A percentile compares a stretch with the other conserved stretches of the same genome.
These are phyloP conservation scores for Aspergillus tubingensis DNA, from an alignment of 2,329 filamentous ascomycete species.

Conservation along the genomic window DNA sequence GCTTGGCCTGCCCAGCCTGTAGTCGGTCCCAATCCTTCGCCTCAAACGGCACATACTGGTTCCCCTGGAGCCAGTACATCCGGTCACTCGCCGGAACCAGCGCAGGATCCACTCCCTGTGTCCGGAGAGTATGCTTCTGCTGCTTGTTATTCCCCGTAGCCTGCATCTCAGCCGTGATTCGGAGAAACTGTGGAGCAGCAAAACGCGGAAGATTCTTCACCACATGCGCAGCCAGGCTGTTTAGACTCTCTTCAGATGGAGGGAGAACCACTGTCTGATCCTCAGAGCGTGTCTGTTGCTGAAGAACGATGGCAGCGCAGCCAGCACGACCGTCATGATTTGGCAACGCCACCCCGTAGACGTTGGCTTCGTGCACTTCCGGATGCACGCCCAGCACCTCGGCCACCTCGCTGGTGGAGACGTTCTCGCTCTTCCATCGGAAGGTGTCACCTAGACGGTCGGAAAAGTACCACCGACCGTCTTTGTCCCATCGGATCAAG, in stretches of 20 bases:
- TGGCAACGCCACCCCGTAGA: conserved; percentile 79
- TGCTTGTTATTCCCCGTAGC: conserved; percentile 87
- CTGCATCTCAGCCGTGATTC: conserved; percentile 64
- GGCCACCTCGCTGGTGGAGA: conserved; percentile 80
- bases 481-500: conserved; percentile 67
- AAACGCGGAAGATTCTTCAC: conserved; percentile 65
- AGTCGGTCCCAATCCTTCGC: conserved; percentile 69
- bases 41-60: conserved; percentile 68
- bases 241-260: conserved; percentile 49
- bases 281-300: conserved; percentile 39
- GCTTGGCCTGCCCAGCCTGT: conserved; percentile 67
- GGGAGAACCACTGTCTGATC: conserved; percentile 26
- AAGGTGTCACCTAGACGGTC: conserved; percentile 63
- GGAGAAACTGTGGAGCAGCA: conserved; percentile 75
- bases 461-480: conserved; percentile 76
- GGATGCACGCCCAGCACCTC: conserved; percentile 69
- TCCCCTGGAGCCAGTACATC: conserved; percentile 68
- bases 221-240: conserved; percentile 64
- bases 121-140: conserved; percentile 73
- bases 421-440: conserved; percentile 73
- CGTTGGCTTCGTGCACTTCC: conserved; percentile 73
- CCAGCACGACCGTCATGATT: conserved; percentile 82
- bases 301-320: conserved; percentile 70
- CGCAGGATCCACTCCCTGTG: conserved; percentile 70
- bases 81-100: conserved; percentile 42